A percentile compares a stretch with the other conserved stretches of the same genome.
phyloP scores from a whole-genome alignment of 495 filamentous ascomycete species.

The Thermochaetoides thermophila region DNA sequence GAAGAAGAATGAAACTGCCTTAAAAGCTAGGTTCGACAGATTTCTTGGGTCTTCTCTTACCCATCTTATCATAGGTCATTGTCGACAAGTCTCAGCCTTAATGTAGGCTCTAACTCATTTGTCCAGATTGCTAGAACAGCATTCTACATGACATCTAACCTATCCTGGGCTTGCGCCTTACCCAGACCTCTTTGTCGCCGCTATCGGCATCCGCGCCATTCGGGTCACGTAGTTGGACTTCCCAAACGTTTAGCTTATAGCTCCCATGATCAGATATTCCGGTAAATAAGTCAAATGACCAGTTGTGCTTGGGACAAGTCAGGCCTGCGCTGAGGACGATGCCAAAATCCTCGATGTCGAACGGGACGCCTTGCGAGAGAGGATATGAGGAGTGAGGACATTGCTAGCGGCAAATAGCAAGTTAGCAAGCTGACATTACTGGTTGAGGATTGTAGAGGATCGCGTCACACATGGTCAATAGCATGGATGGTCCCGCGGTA shows the following conservation, averaged over 20 bases:
- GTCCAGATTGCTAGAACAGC: too few relatives aligned
- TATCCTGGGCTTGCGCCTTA: conserved; percentile 31
- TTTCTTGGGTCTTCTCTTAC: too few relatives aligned
- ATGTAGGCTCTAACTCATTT: too few relatives aligned
- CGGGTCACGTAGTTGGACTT: conserved; percentile 34
- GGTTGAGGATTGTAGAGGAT: not conserved
- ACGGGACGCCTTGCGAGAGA: conserved; percentile 38
- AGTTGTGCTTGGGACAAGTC: conserved; percentile 45
- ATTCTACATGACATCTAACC: too few relatives aligned
- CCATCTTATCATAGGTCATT: too few relatives aligned
- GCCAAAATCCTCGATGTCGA: conserved; percentile 52
- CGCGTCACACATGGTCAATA: conserved; percentile 37
- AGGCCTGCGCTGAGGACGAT: conserved; percentile 34
- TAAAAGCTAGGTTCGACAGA: too few relatives aligned
- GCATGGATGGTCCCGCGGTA: conserved; percentile 43
- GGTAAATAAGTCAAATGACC: conserved; percentile 46
- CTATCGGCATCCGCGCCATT: conserved; percentile 19
- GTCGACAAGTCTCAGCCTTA: too few relatives aligned
- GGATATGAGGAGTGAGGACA: conserved; percentile 47
- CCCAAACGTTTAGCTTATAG: conserved; percentile 44
- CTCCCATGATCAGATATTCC: conserved; percentile 40
- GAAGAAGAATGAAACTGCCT: too few relatives aligned
- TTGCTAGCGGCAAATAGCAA: too few relatives aligned
- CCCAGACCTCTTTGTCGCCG: conserved; percentile 42
- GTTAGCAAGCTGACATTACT: conserved; percentile 1